A percentile compares a stretch with the other conserved stretches of the same genome.
These are phyloP conservation scores for Flaveria linearis DNA, from an alignment of 129 eudicot species.

Conservation along the genomic window DNA sequence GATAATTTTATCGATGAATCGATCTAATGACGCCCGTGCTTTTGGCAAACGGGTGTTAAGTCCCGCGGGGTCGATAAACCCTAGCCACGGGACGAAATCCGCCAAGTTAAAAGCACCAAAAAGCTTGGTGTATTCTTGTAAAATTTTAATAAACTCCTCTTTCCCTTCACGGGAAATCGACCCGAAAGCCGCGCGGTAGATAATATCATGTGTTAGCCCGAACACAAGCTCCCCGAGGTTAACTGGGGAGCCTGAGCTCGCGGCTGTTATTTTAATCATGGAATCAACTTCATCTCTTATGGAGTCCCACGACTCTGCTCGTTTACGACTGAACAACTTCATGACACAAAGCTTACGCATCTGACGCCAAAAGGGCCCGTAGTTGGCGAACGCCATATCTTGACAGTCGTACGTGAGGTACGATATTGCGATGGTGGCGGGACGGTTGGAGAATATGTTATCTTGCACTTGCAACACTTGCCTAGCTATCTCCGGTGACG, in stretches of 20 bases:
- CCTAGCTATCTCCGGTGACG: conserved; percentile 63
- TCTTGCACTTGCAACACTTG: conserved; percentile 85
- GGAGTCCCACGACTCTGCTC: conserved; percentile 97
- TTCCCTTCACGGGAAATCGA: conserved; percentile 60
- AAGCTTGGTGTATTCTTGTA: conserved; percentile 81
- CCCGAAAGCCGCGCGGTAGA: conserved; percentile 90
- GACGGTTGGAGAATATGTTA: conserved; percentile 77
- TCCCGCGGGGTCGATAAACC: conserved; percentile 74
- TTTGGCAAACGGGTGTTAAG: conserved; percentile 48
- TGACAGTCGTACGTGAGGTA: conserved; percentile 81
- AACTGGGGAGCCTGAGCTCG: conserved; percentile 47
- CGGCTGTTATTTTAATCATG: conserved; percentile 50
- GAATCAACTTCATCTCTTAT: conserved; percentile 72
- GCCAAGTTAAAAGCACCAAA: conserved; percentile 88
- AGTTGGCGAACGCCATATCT: conserved; percentile 94
- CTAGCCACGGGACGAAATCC: conserved; percentile 70
- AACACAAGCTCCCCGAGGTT: conserved; percentile 80
- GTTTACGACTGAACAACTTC: conserved; percentile 76
- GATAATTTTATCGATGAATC: conserved; percentile 73
- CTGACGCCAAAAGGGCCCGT: conserved; percentile 97
- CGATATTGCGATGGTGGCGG: conserved; percentile 71
- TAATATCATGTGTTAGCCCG: conserved; percentile 66
- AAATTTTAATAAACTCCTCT: conserved; percentile 71
- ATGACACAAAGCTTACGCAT: conserved; percentile 89
- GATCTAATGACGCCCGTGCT: conserved; percentile 68